Evolutionary conservation across 345 rosid genomes (phyloP).

Genomic region (Punica granatum): DNA sequence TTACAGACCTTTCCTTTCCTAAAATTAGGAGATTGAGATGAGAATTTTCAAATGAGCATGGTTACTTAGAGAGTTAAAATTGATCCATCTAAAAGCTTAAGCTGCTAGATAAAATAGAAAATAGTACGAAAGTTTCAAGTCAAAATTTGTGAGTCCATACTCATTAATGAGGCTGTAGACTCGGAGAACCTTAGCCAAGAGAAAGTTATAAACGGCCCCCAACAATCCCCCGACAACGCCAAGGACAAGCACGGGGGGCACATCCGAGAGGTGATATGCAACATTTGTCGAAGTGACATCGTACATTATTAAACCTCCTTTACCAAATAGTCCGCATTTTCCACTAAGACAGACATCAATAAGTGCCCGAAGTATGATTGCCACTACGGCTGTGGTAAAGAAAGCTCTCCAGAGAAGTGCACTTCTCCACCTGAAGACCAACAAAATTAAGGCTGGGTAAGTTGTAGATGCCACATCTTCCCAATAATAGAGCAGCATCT

Average conservation of each 20-base stretch:
- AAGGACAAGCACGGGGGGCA: constrained; percentile 70
- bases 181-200: constrained; percentile 63
- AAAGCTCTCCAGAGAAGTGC: constrained; percentile 87
- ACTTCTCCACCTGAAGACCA: constrained; percentile 73
- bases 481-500: neutral
- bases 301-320: constrained; percentile 84
- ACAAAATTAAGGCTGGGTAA: neutral
- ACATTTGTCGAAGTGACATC: constrained; percentile 64
- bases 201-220: constrained; percentile 72
- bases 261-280: constrained; percentile 68
- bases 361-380: constrained; percentile 72
- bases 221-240: constrained; percentile 81
- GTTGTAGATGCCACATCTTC: neutral
- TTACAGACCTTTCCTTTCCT: constrained; percentile 61
- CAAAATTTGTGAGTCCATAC: constrained; percentile 32
- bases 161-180: constrained; percentile 56
- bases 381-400: constrained; percentile 86
- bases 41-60: neutral
- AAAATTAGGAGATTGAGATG: constrained; percentile 15
- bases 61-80: too few relatives aligned
- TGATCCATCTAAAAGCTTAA: neutral
- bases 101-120: neutral
- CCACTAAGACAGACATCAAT: constrained; percentile 83
- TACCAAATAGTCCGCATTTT: constrained; percentile 85
- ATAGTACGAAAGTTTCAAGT: neutral